Percentiles rank a stretch among this genome's conserved stretches.
These are phyloP conservation scores for Barbarea vulgaris DNA, from an alignment of 345 rosid genomes.

Conservation along the genomic window DNA sequence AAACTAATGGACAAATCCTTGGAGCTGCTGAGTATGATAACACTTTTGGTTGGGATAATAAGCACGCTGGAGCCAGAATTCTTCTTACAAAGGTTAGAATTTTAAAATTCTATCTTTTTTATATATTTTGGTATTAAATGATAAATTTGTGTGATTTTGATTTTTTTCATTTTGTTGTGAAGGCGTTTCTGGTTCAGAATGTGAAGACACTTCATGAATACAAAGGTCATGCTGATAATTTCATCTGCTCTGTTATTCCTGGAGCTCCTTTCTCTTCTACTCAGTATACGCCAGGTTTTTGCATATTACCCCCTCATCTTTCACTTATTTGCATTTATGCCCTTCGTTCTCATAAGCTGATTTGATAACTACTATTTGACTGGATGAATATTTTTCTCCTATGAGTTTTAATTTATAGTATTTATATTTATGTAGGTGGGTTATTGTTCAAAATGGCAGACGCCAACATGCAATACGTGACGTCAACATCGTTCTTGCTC, in stretches of 20 bases:
- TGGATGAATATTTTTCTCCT: no score
- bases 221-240: slow-evolving; percentile 96
- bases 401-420: no score
- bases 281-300: slow-evolving; percentile 82
- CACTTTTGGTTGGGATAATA: slow-evolving; percentile 98
- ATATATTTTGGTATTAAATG: no score
- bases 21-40: slow-evolving; percentile 87
- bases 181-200: slow-evolving; percentile 84
- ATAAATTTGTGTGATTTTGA: neutral
- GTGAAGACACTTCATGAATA: slow-evolving; percentile 76
- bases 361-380: neutral
- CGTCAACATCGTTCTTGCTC: slow-evolving; percentile 61
- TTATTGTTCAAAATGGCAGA: slow-evolving; percentile 59
- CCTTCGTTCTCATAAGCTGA: neutral
- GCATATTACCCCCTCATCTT: slow-evolving; percentile 13
- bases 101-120: no score
- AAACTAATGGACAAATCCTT: slow-evolving; percentile 71
- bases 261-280: slow-evolving; percentile 81
- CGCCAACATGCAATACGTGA: slow-evolving; percentile 63
- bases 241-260: slow-evolving; percentile 88
- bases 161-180: neutral
- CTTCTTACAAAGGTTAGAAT: slow-evolving; percentile 73
- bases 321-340: neutral
- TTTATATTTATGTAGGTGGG: slow-evolving; percentile 61
- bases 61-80: slow-evolving; percentile 86